Percentiles rank a stretch among this genome's conserved stretches.
phyloP scores from a whole-genome alignment of 768 basidiomycete genomes.

The Rhizopogon vesiculosus region DNA sequence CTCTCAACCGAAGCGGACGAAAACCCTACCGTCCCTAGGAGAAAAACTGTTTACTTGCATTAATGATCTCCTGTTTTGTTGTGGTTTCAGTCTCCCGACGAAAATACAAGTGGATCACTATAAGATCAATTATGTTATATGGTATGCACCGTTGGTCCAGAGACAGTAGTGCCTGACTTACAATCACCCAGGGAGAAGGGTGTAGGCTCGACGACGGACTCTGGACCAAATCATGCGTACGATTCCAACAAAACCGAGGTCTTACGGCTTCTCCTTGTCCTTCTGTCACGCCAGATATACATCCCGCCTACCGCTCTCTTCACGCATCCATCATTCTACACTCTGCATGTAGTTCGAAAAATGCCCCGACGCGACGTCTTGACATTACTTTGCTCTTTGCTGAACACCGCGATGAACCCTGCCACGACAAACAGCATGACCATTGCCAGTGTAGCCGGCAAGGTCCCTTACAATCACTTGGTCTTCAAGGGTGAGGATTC shows the following conservation, averaged over 20 bases:
- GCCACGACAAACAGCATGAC: slow-evolving; percentile 43
- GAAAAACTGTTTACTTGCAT: slow-evolving; percentile 76
- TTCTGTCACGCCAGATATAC: slow-evolving; percentile 91
- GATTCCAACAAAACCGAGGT: slow-evolving; percentile 88
- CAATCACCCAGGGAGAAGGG: slow-evolving; percentile 77
- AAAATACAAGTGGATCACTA: slow-evolving; percentile 74
- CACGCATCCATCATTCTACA: slow-evolving; percentile 70
- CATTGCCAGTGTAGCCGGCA: slow-evolving; percentile 69
- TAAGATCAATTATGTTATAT: slow-evolving; percentile 84
- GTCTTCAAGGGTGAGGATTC: slow-evolving; percentile 88
- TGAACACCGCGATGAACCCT: slow-evolving; percentile 86
- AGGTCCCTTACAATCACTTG: slow-evolving; percentile 84
- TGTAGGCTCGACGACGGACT: slow-evolving; percentile 80
- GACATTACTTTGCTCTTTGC: slow-evolving; percentile 85
- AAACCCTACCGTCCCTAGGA: slow-evolving; percentile 67
- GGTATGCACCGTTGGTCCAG: slow-evolving; percentile 43
- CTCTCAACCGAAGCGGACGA: slow-evolving; percentile 31
- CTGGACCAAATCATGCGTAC: slow-evolving; percentile 54
- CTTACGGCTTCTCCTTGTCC: slow-evolving; percentile 79
- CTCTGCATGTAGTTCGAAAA: slow-evolving; percentile 73
- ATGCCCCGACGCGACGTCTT: slow-evolving; percentile 79
- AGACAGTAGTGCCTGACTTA: slow-evolving; percentile 1
- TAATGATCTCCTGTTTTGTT: slow-evolving; percentile 88
- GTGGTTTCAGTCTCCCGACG: slow-evolving; percentile 86
- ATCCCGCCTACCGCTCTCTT: slow-evolving; percentile 64